Percentiles rank a stretch among this genome's conserved stretches.
Conservation (phyloP, 257 asterid genomes). For the Avicennia marina region DNA sequence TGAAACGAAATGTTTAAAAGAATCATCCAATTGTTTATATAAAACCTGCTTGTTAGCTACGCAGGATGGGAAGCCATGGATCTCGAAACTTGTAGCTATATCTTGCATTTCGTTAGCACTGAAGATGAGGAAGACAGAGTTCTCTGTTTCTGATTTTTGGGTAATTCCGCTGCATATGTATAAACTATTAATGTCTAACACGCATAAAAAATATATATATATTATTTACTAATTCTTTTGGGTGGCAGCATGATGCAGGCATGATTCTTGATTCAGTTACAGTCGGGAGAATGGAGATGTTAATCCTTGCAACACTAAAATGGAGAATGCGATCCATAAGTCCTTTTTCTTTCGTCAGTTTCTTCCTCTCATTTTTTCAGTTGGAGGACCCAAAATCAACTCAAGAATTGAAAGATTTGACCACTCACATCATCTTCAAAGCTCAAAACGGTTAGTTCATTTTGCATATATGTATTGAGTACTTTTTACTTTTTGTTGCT, state of each 20-base stretch:
- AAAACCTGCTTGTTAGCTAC: background rate
- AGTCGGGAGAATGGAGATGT: constrained; percentile 35
- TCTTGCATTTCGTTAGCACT: constrained; percentile 39
- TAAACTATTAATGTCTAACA: too few species aligned
- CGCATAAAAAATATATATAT: background rate
- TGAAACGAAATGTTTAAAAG: too few species aligned
- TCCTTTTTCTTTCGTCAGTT: constrained; percentile 32
- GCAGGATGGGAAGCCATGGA: constrained; percentile 45
- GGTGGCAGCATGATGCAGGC: constrained; percentile 25
- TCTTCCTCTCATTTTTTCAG: constrained; percentile 30
- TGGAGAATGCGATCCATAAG: constrained; percentile 49
- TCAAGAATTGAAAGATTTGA: constrained; percentile 36
- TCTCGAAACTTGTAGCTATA: constrained; percentile 35
- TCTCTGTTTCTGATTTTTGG: constrained; percentile 22
- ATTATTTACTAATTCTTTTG: background rate
- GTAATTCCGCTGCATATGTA: constrained; percentile 6
- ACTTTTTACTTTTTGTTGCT: background rate
- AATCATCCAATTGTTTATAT: too few species aligned
- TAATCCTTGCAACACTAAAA: constrained; percentile 39
- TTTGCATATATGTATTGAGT: too few species aligned
- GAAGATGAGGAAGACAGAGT: constrained; percentile 34
- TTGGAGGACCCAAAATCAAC: constrained; percentile 27
- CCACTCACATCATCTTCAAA: constrained; percentile 32
- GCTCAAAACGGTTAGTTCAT: constrained; percentile 34
- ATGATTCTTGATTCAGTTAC: constrained; percentile 20